Evolutionary conservation across 2,329 filamentous ascomycete genomes (phyloP), one percentile per base, ranked within the genome.

Genomic region (Calonectria henricotiae): DNA sequence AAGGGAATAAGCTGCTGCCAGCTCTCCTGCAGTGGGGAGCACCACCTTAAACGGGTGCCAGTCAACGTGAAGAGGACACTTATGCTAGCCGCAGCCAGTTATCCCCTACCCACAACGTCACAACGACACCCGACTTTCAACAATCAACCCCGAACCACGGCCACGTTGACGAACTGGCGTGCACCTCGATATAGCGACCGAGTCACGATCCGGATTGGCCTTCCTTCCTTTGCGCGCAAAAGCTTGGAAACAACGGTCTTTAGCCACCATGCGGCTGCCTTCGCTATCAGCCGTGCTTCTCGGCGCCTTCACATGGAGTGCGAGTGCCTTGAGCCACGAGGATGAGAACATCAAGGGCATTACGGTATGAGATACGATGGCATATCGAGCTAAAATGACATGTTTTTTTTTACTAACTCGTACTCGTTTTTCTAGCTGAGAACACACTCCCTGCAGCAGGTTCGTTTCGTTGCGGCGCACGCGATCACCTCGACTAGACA

Each of bases 361-460:
- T 76, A 82, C 83, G 80, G 86, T 87, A 81, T 71, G 85, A 78
- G 39, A 60, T 15, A 32, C 60, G n/a, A 30, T 35, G 35, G 11
- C 32, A 62, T 41, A 20, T 27, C 30, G 39, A 17, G 37, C n/a
- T 44, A 39, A 13, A 30, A 25, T 25, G 25, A 20, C 37, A 20
- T 27, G 35, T 37, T 20, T 51, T 65, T 62, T 71, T 62, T 71
- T 72, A 71, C 76, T 78, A 66, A 79, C 69, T 44, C 65, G 32
- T 32, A 8, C 43, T 70, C 35, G 66, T 73, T 68, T 68, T 71
- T 83, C 51, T 69, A 97, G 93, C 88, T 98, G 80, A 91, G 94
- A 80, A 97, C 95, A 79, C 95, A 98, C 84, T 96, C 92, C 79
- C 88, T 98, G 72, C 86, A 89, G 81, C 89, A 93, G 88, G 93